Conservation (phyloP, 1,284 basidiomycete genomes). For the Leucoagaricus sp. region DNA sequence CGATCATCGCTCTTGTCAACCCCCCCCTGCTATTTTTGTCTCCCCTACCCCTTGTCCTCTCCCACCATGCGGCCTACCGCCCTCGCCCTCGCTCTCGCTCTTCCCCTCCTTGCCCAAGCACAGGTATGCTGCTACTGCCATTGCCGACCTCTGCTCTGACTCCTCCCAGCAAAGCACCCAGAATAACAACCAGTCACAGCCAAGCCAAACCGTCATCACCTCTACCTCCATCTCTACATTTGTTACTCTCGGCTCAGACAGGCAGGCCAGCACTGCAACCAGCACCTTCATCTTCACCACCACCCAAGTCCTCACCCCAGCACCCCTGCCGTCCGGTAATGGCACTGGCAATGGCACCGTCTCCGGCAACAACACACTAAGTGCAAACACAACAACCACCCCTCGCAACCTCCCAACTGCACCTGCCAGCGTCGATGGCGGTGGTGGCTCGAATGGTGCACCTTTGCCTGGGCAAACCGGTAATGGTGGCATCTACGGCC, state of each 20-base stretch:
- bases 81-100: slow-evolving; percentile 24
- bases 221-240: slow-evolving; percentile 38
- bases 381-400: slow-evolving; percentile 36
- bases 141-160: slow-evolving; percentile 8
- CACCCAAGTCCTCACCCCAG: slow-evolving; percentile 18
- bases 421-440: slow-evolving; percentile 50
- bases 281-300: slow-evolving; percentile 45
- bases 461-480: slow-evolving; percentile 48
- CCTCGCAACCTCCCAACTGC: slow-evolving; percentile 55
- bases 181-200: slow-evolving; percentile 11
- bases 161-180: slow-evolving; percentile 4
- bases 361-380: slow-evolving; percentile 21
- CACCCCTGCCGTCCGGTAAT: slow-evolving; percentile 24
- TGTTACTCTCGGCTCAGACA: slow-evolving; percentile 34
- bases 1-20: slow-evolving; percentile 18
- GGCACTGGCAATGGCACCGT: slow-evolving; percentile 23
- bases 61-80: slow-evolving; percentile 23
- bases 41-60: slow-evolving; percentile 18
- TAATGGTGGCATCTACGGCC: slow-evolving; percentile 58
- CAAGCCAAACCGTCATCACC: slow-evolving; percentile 32
- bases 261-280: slow-evolving; percentile 38
- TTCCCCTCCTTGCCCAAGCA: slow-evolving; percentile 28
- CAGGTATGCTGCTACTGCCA: slow-evolving; percentile 26
- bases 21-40: slow-evolving; percentile 21
- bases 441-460: slow-evolving; percentile 45